Base-by-base conservation (phyloP, 768 basidiomycete species). In the Tubosaeta sp. region DNA sequence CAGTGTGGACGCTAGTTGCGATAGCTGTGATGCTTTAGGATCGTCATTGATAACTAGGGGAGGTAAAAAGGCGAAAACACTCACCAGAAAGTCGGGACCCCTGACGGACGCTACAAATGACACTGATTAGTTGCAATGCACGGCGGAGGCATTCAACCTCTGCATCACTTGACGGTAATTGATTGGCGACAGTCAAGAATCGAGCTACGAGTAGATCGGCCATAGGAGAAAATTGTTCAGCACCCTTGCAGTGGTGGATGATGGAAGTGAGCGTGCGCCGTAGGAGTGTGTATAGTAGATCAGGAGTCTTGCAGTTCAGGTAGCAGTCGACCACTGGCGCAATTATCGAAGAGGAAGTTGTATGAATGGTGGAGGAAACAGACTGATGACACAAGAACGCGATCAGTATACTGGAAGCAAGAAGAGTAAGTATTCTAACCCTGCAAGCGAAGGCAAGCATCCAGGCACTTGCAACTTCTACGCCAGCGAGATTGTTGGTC, bases 291-390 rank as follows among this genome's bases (percentile, higher is more conserved):
- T 74, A 76, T 1, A 81, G 76, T 16, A 63, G 51, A 35, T 73
- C 75, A 4, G 75, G 68, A 29, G 64, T 60, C 39, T 72, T 64
- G 58, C 58, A 65, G 1, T 67, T 60, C 18, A 88, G 69, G 58
- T 89, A 76, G 53, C 74, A 77, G 11, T 73, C 68, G 14, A 94
- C 51, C 3, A 94, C 68, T 0, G 80, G 75, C 2, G 67, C 56
- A 12, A 93, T 69, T 35, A 94, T 74, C 3, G 83, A 80, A 6
- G 81, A 59, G 0, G 89, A 79, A 45, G 81, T 77, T 1, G 90
- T 89, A 63, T 95, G 93, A 25, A 96, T 69, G 0, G 84, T 86
- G 68, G 86, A 84, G 9, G 87, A 85, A 43, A 90, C 83, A n/a
- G 86, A 88, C 90, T 45, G 13, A 41, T 42, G 5, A 25, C 6